Evolutionary conservation across 2,329 filamentous ascomycete species (phyloP), one percentile per base, ranked within the genome.

Genomic region (Ceratocystis papillata): DNA sequence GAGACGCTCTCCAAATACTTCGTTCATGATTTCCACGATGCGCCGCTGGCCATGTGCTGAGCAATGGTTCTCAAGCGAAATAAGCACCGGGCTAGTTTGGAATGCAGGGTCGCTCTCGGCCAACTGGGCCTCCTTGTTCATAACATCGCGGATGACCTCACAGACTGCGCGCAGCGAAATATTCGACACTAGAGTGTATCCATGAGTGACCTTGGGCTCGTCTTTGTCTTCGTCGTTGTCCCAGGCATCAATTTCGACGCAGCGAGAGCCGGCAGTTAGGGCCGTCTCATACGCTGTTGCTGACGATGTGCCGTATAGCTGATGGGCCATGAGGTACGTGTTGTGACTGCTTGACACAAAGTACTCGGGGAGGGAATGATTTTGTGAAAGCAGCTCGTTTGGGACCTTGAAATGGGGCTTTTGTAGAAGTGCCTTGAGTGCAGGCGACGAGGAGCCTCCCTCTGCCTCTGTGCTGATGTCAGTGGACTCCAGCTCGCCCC

Each of bases 191-290:
- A 88, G 76, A 0, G 86, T 88, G 72, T 83, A 88, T 1, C 86
- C 86, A 71, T 88, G 86, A 0, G 86, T 88, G 64, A 88, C 85
- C 72, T 87, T 88, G 3, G 85, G 86, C 72, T 88, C 86, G 8
- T 83, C 79, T 48, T 75, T 75, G 70, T 87, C 73, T 7, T 84
- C 80, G 46, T 80, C 77, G 61, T 86, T 79, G 70, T 89, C 85
- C 87, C 86, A 89, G 1, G 84, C 87, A 71, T 89, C 86, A 65
- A 89, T 89, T 74, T 89, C 87, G 46, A 89, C 85, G 70, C 87
- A 89, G 5, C 87, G 78, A 1, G 85, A 84, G 1, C 86, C 87
- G 0, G 84, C 82, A 37, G 75, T 76, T 17, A 89, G 76, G 0
- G 84, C 83, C 5, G 79, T 83, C 70, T 85, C 79, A 71, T 89